phyloP scores from a whole-genome alignment of 1,139 yeast genomes.

The Ashbya aceris region DNA sequence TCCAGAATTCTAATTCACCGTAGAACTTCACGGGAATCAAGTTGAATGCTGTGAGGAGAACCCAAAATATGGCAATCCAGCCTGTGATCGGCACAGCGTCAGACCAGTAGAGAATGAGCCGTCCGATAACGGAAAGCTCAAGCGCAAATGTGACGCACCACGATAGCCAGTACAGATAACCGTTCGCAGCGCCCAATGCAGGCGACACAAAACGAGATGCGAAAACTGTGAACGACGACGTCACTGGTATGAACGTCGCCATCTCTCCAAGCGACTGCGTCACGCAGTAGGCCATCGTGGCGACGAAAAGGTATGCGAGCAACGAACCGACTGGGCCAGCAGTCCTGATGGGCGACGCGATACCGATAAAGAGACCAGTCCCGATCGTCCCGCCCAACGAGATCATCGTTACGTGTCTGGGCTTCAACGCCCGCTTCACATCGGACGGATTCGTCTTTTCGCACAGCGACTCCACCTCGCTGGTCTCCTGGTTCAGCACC shows the following conservation, averaged over 20 bases:
- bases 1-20: constrained; percentile 67
- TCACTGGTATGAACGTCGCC: constrained; percentile 63
- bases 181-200: constrained; percentile 71
- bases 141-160: constrained; percentile 84
- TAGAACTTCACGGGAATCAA: constrained; percentile 55
- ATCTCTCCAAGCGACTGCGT: constrained; percentile 68
- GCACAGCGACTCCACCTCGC: constrained; percentile 1
- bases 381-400: constrained; percentile 65
- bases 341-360: constrained; percentile 42
- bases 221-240: constrained; percentile 55
- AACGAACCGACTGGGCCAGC: constrained; percentile 72
- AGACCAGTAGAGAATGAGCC: constrained; percentile 72
- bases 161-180: constrained; percentile 80
- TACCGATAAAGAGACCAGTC: constrained; percentile 53
- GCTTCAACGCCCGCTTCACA: constrained; percentile 42
- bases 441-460: constrained; percentile 16
- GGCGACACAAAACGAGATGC: constrained; percentile 46
- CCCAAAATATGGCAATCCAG: constrained; percentile 69
- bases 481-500: neutral
- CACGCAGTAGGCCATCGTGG: constrained; percentile 53
- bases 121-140: constrained; percentile 76
- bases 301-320: constrained; percentile 58
- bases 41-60: constrained; percentile 42
- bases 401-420: constrained; percentile 56
- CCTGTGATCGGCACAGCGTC: constrained; percentile 52